A percentile compares a stretch with the other conserved stretches of the same genome.
Evolutionary conservation across 441 rosid genomes (phyloP).

Genomic region (Bocquillonia castaneifolia): DNA sequence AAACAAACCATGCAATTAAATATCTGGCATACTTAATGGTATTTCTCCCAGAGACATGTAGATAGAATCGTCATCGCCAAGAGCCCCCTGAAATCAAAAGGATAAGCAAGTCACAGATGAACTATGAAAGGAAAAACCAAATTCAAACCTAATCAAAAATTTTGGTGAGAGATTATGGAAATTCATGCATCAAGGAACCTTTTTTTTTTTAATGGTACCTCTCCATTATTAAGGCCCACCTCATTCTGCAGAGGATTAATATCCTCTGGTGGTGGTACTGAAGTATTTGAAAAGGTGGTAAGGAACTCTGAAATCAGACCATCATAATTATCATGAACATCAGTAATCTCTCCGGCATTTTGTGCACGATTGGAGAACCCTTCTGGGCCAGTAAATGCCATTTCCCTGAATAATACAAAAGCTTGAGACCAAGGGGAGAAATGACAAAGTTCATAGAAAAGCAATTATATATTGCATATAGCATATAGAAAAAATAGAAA

Average conservation of each 20-base stretch:
- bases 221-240: conserved; percentile 54
- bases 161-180: neutral
- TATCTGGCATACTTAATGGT: conserved; percentile 71
- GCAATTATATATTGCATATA: neutral
- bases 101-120: conserved; percentile 15
- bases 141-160: neutral
- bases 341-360: conserved; percentile 40
- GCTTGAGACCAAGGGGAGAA: conserved; percentile 21
- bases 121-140: conserved; percentile 3
- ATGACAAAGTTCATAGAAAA: conserved; percentile 9
- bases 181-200: conserved; percentile 1
- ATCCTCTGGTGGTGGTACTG: conserved; percentile 44
- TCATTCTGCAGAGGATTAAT: conserved; percentile 45
- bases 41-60: conserved; percentile 97
- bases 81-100: conserved; percentile 56
- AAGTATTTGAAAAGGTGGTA: conserved; percentile 44
- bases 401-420: conserved; percentile 49
- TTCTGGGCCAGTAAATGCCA: conserved; percentile 37
- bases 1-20: conserved; percentile 29
- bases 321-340: conserved; percentile 61
- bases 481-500: conserved; percentile 11
- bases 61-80: conserved; percentile 81
- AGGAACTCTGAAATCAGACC: conserved; percentile 71
- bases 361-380: conserved; percentile 31
- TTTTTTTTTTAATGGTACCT: conserved; percentile 51